These are phyloP conservation scores for Kingdonia uniflora DNA, from an alignment of 164 flowering plant species.

Conservation along the genomic window DNA sequence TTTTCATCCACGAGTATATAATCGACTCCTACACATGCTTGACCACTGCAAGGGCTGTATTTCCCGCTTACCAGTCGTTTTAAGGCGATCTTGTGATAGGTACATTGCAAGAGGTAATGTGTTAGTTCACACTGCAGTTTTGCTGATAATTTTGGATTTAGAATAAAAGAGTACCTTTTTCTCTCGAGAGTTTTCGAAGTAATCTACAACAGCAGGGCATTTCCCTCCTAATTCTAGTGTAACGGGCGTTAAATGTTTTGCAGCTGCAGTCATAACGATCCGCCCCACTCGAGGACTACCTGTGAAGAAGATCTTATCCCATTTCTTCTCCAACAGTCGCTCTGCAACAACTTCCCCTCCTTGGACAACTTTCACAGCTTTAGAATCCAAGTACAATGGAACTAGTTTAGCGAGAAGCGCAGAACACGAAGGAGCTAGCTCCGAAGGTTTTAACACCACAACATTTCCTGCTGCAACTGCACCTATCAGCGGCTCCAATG, in stretches of 20 bases:
- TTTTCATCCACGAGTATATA: constrained; percentile 64
- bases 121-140: background rate
- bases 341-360: constrained; percentile 44
- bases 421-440: constrained; percentile 53
- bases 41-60: constrained; percentile 67
- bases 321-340: constrained; percentile 44
- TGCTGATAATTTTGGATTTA: background rate
- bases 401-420: constrained; percentile 43
- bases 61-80: constrained; percentile 56
- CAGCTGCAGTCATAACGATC: constrained; percentile 77
- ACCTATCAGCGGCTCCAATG: constrained; percentile 79
- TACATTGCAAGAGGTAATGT: too few relatives aligned
- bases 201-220: constrained; percentile 67
- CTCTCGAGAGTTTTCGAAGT: constrained; percentile 26
- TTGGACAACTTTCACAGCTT: constrained; percentile 54
- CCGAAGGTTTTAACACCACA: constrained; percentile 77
- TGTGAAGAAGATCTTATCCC: constrained; percentile 96
- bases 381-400: constrained; percentile 52
- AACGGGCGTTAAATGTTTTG: constrained; percentile 82
- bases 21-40: constrained; percentile 69
- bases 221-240: constrained; percentile 90
- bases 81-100: constrained; percentile 36
- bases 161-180: constrained; percentile 26
- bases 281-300: constrained; percentile 73
- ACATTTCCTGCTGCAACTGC: constrained; percentile 86